phyloP scores from a whole-genome alignment of 1,284 basidiomycete genomes.

The Sporisorium graminicola region DNA sequence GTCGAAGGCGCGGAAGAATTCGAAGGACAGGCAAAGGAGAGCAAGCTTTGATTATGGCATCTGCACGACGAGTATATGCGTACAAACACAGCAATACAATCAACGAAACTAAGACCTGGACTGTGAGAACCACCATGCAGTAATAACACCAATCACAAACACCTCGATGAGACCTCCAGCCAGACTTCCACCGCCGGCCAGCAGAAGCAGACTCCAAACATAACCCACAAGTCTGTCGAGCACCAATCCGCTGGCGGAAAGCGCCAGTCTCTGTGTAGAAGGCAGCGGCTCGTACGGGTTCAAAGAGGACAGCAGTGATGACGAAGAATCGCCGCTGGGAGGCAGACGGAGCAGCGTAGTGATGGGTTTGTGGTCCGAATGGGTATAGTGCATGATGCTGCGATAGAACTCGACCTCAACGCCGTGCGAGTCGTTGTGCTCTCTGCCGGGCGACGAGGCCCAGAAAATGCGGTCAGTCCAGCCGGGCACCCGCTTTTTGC shows the following conservation, averaged over 20 bases:
- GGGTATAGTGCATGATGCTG: constrained; percentile 66
- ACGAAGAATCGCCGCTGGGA: constrained; percentile 72
- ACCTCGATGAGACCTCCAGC: constrained; percentile 57
- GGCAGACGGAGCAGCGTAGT: constrained; percentile 66
- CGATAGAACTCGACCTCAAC: constrained; percentile 65
- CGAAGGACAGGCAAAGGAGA: constrained; percentile 39
- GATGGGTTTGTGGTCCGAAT: constrained; percentile 70
- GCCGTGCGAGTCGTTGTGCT: constrained; percentile 40
- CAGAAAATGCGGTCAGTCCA: constrained; percentile 97
- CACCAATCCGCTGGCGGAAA: constrained; percentile 73
- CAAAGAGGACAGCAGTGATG: constrained; percentile 72
- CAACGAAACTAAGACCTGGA: constrained; percentile 3
- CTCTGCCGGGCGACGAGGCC: constrained; percentile 68
- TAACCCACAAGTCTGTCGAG: constrained; percentile 81
- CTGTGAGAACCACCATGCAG: constrained; percentile 56
- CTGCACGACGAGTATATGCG: no score
- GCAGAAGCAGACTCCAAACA: constrained; percentile 79
- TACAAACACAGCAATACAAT: neutral
- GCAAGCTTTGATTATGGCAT: constrained; percentile 33
- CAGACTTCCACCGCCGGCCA: constrained; percentile 80
- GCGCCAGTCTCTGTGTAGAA: constrained; percentile 43
- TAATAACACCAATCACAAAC: constrained; percentile 49
- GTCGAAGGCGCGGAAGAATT: constrained; percentile 59
- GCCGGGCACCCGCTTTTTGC: constrained; percentile 82
- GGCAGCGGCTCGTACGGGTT: constrained; percentile 36